phyloP scores from a whole-genome alignment of 306 rosid genomes.

The Castanea sativa region DNA sequence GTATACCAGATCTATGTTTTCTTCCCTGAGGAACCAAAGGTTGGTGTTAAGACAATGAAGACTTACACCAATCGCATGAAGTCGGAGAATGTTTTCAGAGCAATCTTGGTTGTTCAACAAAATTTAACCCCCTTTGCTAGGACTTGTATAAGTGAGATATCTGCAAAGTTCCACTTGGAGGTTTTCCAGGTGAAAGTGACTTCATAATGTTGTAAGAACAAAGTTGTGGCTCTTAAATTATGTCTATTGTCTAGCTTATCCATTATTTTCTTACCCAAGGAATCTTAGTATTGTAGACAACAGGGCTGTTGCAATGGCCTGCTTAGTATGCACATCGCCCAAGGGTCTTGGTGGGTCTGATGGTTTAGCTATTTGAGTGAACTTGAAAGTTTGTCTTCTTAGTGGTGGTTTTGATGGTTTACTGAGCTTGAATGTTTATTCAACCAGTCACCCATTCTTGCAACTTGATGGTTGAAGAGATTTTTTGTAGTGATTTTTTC shows the following conservation, averaged over 20 bases:
- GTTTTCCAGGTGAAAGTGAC: slow-evolving; percentile 65
- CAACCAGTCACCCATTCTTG: not conserved
- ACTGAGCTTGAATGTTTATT: not conserved
- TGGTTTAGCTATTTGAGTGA: not conserved
- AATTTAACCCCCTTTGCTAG: slow-evolving; percentile 56
- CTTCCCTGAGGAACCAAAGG: slow-evolving; percentile 67
- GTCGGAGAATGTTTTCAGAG: slow-evolving; percentile 57
- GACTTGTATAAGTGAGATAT: slow-evolving; percentile 37
- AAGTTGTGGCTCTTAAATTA: not conserved
- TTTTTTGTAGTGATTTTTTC: not conserved
- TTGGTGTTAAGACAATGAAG: slow-evolving; percentile 54
- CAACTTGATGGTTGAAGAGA: not conserved
- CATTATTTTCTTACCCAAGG: not conserved
- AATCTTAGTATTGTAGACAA: not conserved
- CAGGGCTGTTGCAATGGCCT: not conserved
- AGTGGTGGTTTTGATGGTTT: too few species aligned
- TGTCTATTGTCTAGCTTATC: not conserved
- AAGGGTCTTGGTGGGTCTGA: not conserved
- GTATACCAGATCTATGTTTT: slow-evolving; percentile 63
- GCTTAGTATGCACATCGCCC: not conserved
- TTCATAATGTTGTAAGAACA: not conserved
- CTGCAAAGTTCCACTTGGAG: slow-evolving; percentile 59
- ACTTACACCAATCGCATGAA: slow-evolving; percentile 64
- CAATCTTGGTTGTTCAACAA: slow-evolving; percentile 60
- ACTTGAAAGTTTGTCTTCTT: too few species aligned